Evolutionary conservation across 2,329 filamentous ascomycete species (phyloP).

Genomic region (Venturia aucupariae): DNA sequence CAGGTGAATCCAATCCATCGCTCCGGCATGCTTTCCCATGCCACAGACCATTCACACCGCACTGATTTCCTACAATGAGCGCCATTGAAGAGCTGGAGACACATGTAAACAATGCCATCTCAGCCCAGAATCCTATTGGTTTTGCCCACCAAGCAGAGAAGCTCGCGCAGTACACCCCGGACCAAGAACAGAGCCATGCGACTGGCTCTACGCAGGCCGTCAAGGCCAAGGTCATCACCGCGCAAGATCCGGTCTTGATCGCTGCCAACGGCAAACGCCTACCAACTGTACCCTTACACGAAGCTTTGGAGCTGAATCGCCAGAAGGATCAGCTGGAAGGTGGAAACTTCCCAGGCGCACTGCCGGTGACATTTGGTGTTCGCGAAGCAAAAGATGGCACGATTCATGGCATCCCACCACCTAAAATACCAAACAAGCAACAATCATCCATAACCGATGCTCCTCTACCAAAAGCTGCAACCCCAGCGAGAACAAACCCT

Average conservation of each 20-base stretch:
- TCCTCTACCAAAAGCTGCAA: conserved; percentile 36
- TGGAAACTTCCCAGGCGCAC: conserved; percentile 25
- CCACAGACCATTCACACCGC: neutral
- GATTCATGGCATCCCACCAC: conserved; percentile 28
- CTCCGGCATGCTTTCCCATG: neutral
- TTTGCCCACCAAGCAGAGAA: conserved; percentile 52
- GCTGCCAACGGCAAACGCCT: conserved; percentile 58
- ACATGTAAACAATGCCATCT: neutral
- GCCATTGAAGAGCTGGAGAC: neutral
- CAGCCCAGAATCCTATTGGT: conserved; percentile 37
- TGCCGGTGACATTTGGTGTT: conserved; percentile 22
- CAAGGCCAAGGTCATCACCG: conserved; percentile 53
- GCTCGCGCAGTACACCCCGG: conserved; percentile 32
- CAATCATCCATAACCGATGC: conserved; percentile 23
- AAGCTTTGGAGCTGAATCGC: conserved; percentile 61
- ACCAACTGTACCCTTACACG: conserved; percentile 58
- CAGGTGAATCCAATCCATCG: neutral
- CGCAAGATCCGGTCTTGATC: conserved; percentile 61
- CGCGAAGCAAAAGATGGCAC: conserved; percentile 35
- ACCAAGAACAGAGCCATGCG: conserved; percentile 32
- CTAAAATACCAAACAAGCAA: conserved; percentile 34
- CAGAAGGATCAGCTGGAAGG: conserved; percentile 45
- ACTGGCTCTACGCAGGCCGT: conserved; percentile 46
- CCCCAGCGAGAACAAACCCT: conserved; percentile 63
- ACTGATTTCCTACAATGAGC: neutral